Conservation (phyloP, 2,329 filamentous ascomycete species). For the Fusarium mangiferae region DNA sequence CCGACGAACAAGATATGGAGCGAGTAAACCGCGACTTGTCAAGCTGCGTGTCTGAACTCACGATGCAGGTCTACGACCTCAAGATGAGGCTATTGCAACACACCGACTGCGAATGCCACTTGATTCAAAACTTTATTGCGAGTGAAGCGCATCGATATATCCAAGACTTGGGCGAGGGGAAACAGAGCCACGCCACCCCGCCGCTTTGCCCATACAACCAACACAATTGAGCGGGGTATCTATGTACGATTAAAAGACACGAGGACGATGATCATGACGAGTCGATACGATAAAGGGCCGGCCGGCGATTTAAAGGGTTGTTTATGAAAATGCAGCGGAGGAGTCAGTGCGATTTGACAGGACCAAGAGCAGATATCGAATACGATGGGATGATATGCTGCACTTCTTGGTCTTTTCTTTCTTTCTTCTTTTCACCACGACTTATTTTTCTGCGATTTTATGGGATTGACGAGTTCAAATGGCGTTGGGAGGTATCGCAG, state of each 20-base stretch:
- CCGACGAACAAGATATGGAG: conserved; percentile 32
- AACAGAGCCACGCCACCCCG: not conserved
- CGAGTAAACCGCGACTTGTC: conserved; percentile 20
- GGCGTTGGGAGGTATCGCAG: not conserved
- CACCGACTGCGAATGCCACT: conserved; percentile 33
- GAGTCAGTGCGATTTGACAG: not conserved
- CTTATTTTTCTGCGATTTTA: too few relatives aligned
- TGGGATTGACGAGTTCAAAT: too few relatives aligned
- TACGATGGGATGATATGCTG: not conserved
- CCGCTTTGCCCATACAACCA: not conserved
- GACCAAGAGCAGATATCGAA: not conserved
- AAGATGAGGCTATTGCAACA: conserved; percentile 41
- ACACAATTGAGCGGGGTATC: not conserved
- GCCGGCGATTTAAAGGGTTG: too few relatives aligned
- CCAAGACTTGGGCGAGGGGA: not conserved
- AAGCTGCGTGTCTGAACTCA: conserved; percentile 22
- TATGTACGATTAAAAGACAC: not conserved
- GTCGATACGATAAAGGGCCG: not conserved
- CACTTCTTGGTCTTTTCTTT: not conserved
- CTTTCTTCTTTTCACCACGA: fast-evolving
- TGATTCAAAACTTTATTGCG: conserved; percentile 40
- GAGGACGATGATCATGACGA: not conserved
- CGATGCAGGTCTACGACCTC: conserved; percentile 31
- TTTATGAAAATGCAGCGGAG: not conserved
- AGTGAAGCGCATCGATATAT: conserved; percentile 34